Base-by-base conservation (phyloP, 768 basidiomycete genomes). In the Pleurotus ostreatus region DNA sequence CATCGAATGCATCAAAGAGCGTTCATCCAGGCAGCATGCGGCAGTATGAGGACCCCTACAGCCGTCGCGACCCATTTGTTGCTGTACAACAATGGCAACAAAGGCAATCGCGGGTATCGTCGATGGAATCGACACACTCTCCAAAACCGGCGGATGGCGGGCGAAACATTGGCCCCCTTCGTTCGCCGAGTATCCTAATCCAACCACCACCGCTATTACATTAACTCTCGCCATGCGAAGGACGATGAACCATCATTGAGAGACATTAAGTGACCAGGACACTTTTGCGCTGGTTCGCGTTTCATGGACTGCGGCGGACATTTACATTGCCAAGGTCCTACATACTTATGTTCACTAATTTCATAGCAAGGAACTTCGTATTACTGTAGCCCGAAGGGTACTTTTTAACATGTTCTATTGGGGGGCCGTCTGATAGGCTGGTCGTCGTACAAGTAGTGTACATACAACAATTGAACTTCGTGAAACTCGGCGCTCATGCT, bases 1-100 rank as follows among this genome's bases (percentile, higher is more conserved):
- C 51, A 20, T 39, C 51, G 12, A 15, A 40, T 22, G 51, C 51
- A 13, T 53, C 51, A n/a, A 53, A 53, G 34, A 53, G 51, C 51
- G 51, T 53, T 13, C 20, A 23, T 18, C 37, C 41, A 22, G 39
- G 51, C 4, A 53, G 51, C 39, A 41, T 20, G 37, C 51, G 51
- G 9, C 37, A 53, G 25, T 53, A 53, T 39, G 20, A n/a, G 22
- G 23, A 53, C 7, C 39, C 51, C 2, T 53, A 53, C 22, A 18
- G 37, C 12, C 51, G 51, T 23, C 51, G 51, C 6, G 51, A 53
- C 23, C 51, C 51, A 4, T 12, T 53, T 8, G n/a, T 40, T 9
- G 51, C 51, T 11, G 51, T 53, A 2, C 51, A 53, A 23, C 37
- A 53, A 30, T 53, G 51, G 51, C 51, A 53, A 11, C 51, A 53